Conservation (phyloP, 192 early-diverging fungal species). For the Linnemannia schmuckeri region DNA sequence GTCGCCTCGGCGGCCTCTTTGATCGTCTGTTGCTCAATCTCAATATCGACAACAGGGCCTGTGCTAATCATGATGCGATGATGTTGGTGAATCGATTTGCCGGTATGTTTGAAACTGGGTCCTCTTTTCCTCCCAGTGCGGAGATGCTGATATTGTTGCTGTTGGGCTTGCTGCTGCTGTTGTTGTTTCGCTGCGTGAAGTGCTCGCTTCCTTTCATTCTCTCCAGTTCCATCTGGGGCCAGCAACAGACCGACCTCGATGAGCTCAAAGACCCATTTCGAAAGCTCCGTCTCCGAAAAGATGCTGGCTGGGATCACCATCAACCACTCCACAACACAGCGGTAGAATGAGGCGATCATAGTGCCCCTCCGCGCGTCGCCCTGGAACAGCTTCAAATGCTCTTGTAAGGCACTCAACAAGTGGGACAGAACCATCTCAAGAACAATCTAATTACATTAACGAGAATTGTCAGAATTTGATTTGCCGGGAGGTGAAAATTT, state of each 20-base stretch:
- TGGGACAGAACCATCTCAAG: conserved; percentile 73
- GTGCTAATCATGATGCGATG: conserved; percentile 47
- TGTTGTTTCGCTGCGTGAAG: conserved; percentile 36
- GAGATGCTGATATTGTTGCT: conserved; percentile 4
- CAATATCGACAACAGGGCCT: conserved; percentile 27
- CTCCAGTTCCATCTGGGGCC: conserved; percentile 37
- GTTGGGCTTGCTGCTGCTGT: conserved; percentile 24
- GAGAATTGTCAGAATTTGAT: neutral
- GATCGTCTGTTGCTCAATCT: conserved; percentile 37
- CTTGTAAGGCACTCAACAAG: conserved; percentile 75
- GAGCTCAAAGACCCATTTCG: conserved; percentile 76
- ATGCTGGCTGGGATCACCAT: conserved; percentile 74
- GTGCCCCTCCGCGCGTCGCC: conserved; percentile 50
- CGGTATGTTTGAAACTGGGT: conserved; percentile 43
- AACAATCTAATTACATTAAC: conserved; percentile 49
- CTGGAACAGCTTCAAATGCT: conserved; percentile 69
- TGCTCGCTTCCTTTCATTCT: conserved; percentile 35
- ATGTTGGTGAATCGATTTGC: conserved; percentile 47
- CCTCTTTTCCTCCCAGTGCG: conserved; percentile 18
- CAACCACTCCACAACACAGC: conserved; percentile 82
- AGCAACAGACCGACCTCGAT: conserved; percentile 69
- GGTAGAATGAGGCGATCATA: conserved; percentile 76
- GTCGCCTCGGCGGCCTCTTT: conserved; percentile 80
- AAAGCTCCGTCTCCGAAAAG: conserved; percentile 73
- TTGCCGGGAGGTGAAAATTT: neutral